phyloP scores from a whole-genome alignment of 192 early-diverging fungal genomes.

The Dissophora ornata region DNA sequence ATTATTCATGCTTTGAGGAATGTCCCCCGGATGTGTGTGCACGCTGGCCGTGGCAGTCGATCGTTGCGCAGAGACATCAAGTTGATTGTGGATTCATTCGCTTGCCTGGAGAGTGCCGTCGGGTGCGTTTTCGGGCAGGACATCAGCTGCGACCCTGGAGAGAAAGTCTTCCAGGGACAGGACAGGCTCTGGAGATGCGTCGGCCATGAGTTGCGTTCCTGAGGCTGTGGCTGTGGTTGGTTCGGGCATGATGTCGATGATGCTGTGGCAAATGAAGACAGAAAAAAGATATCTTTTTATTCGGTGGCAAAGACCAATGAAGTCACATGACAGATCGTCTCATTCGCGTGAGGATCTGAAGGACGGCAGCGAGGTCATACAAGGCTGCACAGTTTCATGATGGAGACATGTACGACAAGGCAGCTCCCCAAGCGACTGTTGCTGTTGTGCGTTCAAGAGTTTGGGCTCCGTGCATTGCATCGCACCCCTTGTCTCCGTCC shows the following conservation, averaged over 20 bases:
- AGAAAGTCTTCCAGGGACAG: constrained; percentile 37
- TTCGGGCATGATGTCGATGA: constrained; percentile 26
- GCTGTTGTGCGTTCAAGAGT: background rate
- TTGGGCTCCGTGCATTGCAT: constrained; percentile 1
- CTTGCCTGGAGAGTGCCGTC: constrained; percentile 38
- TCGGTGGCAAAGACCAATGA: too few species aligned
- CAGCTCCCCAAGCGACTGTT: background rate
- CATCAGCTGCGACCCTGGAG: constrained; percentile 9
- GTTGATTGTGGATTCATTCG: background rate
- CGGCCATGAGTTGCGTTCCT: constrained; percentile 26
- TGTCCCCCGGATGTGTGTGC: too few species aligned
- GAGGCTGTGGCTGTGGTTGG: background rate
- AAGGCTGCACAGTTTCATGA: too few species aligned
- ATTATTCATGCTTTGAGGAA: too few species aligned
- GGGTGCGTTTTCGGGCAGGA: constrained; percentile 17
- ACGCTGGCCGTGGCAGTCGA: too few species aligned
- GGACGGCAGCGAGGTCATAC: too few species aligned
- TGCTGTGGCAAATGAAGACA: background rate
- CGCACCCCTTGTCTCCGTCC: background rate
- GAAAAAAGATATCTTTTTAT: background rate
- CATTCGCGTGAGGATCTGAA: too few species aligned
- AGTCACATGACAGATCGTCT: too few species aligned
- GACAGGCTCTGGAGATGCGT: constrained; percentile 16
- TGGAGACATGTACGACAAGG: too few species aligned
- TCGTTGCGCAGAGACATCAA: too few species aligned